Evolutionary conservation across 164 flowering plant species (phyloP).

Genomic region (Vitis cinerea): DNA sequence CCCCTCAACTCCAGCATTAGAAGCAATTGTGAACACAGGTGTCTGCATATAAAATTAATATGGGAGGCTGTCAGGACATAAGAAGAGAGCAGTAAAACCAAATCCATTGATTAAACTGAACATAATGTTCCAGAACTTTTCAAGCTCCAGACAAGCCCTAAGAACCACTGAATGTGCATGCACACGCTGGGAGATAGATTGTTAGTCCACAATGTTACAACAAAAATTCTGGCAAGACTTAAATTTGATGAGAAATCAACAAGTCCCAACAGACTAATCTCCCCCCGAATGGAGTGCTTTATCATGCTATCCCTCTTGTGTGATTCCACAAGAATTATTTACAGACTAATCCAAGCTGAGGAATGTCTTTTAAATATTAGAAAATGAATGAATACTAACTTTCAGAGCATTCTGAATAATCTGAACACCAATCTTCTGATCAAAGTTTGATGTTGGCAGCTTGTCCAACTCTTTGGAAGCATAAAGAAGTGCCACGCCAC

Average conservation of each 20-base stretch:
- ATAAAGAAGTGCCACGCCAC: constrained; percentile 97
- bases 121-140: background rate
- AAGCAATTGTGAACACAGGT: constrained; percentile 83
- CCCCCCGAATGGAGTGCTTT: background rate
- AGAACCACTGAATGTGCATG: background rate
- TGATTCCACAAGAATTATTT: too few species aligned
- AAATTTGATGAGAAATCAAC: background rate
- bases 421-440: constrained; percentile 98
- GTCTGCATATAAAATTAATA: constrained; percentile 42
- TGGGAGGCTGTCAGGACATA: background rate
- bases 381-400: constrained; percentile 34
- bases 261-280: background rate
- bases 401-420: constrained; percentile 93
- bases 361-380: background rate
- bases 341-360: background rate
- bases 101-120: too few species aligned
- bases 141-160: background rate
- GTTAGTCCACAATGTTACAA: background rate
- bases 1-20: constrained; percentile 98
- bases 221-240: background rate
- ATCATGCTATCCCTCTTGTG: background rate
- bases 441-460: constrained; percentile 84
- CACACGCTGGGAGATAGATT: background rate
- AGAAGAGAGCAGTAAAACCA: background rate
- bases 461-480: constrained; percentile 91